Evolutionary conservation across 768 basidiomycete genomes (phyloP), one percentile per base, ranked within the genome.

Genomic region (Austroboletus festivus): DNA sequence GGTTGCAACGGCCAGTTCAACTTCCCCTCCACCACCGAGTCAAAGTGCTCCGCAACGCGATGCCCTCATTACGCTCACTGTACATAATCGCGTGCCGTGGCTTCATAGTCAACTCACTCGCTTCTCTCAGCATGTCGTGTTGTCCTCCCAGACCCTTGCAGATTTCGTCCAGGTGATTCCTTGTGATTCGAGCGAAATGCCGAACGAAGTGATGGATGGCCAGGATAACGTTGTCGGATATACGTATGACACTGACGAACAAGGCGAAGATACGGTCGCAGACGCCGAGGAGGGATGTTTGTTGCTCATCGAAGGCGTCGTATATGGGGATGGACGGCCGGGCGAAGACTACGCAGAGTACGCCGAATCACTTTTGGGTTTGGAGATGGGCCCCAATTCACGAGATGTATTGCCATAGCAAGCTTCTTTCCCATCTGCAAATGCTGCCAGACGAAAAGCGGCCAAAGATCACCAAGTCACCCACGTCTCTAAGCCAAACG

Each of bases 141-240:
- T 85, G 15, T 82, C 86, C n/a, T 83, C 82, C 5, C 85, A 90
- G 58, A 86, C 82, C 0, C 75, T 93, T 3, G 75, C 73, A 18
- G 83, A 89, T 51, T 62, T 91, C 12, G 76, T 76, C 47, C 66
- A 73, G 5, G 65, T 68, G 23, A 76, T 92, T 22, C 80, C 82
- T 19, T 91, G 90, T 54, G 60, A 73, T 5, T 82, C 81, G 3
- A 81, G 78, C 30, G 77, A 81, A 34, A 63, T 80, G 20, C 73
- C 76, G 1, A 55, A 61, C 24, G 79, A 83, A 54, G 52, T 65
- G 15, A 44, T 67, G 19, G 69, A 67, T 33, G 61, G 59, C 19
- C 52, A 66, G 2, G 72, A 62, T 5, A 51, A 58, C 18, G 52
- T 71, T 7, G 53, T 58, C 7, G 72, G 72, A 7, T 73, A 73